These are phyloP conservation scores for Citrus inodora DNA, from an alignment of 345 rosid genomes.

Conservation along the genomic window DNA sequence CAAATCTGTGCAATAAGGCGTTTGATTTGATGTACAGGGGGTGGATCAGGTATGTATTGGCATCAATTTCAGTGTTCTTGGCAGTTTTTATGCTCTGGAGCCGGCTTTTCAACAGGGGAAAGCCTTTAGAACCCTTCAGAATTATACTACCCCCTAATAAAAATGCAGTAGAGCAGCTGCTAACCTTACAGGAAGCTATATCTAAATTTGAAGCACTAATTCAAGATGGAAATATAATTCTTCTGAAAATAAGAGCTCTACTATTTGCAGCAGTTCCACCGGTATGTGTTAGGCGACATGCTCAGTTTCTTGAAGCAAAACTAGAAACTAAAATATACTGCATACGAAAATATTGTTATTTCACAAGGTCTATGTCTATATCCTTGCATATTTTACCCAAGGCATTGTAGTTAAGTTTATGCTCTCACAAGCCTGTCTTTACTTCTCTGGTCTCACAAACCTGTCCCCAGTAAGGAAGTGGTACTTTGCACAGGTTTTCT, in stretches of 20 bases:
- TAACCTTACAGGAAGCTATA: conserved; percentile 71
- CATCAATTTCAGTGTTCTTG: conserved; percentile 41
- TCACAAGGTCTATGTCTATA: neutral
- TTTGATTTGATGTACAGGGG: conserved; percentile 45
- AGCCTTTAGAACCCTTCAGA: conserved; percentile 54
- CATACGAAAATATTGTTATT: neutral
- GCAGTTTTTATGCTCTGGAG: conserved; percentile 68
- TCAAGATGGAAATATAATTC: conserved; percentile 69
- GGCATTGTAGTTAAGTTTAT: neutral
- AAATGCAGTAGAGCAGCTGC: conserved; percentile 90
- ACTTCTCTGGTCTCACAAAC: neutral
- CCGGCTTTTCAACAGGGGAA: conserved; percentile 48
- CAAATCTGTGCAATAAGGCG: conserved; percentile 5
- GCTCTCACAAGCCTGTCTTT: neutral
- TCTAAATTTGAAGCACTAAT: conserved; percentile 67
- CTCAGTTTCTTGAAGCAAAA: neutral
- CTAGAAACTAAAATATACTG: neutral
- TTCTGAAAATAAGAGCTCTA: conserved; percentile 88
- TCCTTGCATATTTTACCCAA: neutral
- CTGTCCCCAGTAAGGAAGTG: neutral
- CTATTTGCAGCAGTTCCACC: conserved; percentile 73
- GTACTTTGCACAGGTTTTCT: neutral
- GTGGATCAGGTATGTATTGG: conserved; percentile 63
- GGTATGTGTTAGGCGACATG: conserved; percentile 35
- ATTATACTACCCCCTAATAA: conserved; percentile 65